A percentile compares a stretch with the other conserved stretches of the same genome.
These are phyloP conservation scores for Microbotryomycetes sp. DNA, from an alignment of 1,284 basidiomycete species.

Conservation along the genomic window DNA sequence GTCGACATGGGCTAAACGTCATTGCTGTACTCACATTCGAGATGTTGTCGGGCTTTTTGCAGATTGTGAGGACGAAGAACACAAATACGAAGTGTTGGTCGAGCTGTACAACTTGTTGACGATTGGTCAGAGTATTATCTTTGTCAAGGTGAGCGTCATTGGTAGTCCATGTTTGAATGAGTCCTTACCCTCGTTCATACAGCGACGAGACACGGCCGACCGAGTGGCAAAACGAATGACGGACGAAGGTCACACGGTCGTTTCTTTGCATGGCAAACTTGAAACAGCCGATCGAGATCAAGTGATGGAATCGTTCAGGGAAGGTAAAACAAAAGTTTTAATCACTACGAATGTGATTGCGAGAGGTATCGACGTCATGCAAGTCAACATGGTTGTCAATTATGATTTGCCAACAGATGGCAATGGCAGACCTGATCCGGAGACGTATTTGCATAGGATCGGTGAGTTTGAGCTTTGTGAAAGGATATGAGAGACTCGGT, in stretches of 20 bases:
- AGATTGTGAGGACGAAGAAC: slow-evolving; percentile 58
- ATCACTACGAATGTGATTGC: slow-evolving; percentile 99
- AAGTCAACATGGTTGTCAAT: slow-evolving; percentile 92
- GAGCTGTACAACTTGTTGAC: slow-evolving; percentile 85
- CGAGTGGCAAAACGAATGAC: slow-evolving; percentile 85
- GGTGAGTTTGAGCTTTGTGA: slow-evolving; percentile 51
- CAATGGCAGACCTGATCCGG: slow-evolving; percentile 67
- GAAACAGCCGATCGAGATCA: slow-evolving; percentile 79
- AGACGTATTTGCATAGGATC: slow-evolving; percentile 98
- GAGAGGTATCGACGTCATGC: slow-evolving; percentile 95
- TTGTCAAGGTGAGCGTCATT: slow-evolving; percentile 63
- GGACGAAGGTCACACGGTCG: slow-evolving; percentile 89
- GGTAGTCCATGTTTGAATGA: slow-evolving; percentile 1
- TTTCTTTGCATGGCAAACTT: slow-evolving; percentile 91
- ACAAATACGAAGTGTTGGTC: slow-evolving; percentile 94
- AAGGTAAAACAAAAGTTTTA: slow-evolving; percentile 92
- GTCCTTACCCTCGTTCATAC: slow-evolving; percentile 9
- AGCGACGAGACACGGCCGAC: slow-evolving; percentile 89
- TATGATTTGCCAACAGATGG: slow-evolving; percentile 87
- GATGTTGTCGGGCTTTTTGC: not conserved
- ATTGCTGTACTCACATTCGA: slow-evolving; percentile 37
- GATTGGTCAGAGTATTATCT: slow-evolving; percentile 95
- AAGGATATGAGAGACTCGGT: not conserved
- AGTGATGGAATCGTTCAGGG: slow-evolving; percentile 90
- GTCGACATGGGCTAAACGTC: not conserved